Percentiles rank a stretch among this genome's conserved stretches.
Conservation (phyloP, 2,329 filamentous ascomycete genomes). For the Ciborinia camelliae region DNA sequence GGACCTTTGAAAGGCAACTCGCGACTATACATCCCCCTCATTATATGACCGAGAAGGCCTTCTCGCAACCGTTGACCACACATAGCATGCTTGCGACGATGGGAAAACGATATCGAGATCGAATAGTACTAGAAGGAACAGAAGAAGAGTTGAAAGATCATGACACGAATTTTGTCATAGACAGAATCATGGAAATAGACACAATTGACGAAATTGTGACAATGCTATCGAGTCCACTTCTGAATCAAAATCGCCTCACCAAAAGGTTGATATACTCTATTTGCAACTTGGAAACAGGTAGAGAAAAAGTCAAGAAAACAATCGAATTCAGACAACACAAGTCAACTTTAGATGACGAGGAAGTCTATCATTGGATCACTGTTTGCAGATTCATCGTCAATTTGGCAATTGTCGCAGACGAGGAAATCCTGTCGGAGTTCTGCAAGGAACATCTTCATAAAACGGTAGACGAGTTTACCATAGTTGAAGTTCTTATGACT, state of each 20-base stretch:
- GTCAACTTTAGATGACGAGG: conserved; percentile 8
- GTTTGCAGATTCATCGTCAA: background rate
- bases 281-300: background rate
- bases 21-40: background rate
- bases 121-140: background rate
- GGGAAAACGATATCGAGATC: no score
- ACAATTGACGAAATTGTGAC: background rate
- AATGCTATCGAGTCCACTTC: background rate
- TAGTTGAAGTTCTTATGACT: background rate
- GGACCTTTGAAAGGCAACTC: conserved; percentile 10
- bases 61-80: background rate
- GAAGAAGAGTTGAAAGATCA: background rate
- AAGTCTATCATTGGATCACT: conserved; percentile 10
- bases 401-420: background rate
- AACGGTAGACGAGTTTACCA: background rate
- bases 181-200: background rate
- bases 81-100: background rate
- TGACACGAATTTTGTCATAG: background rate
- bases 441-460: background rate
- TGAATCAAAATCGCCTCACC: background rate
- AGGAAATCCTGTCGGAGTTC: background rate
- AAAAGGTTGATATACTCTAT: conserved; percentile 1
- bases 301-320: conserved; percentile 10
- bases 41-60: background rate
- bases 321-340: conserved; percentile 17